Conservation (phyloP, 805 yeast species). For the Cyberlindnera meyerae region DNA sequence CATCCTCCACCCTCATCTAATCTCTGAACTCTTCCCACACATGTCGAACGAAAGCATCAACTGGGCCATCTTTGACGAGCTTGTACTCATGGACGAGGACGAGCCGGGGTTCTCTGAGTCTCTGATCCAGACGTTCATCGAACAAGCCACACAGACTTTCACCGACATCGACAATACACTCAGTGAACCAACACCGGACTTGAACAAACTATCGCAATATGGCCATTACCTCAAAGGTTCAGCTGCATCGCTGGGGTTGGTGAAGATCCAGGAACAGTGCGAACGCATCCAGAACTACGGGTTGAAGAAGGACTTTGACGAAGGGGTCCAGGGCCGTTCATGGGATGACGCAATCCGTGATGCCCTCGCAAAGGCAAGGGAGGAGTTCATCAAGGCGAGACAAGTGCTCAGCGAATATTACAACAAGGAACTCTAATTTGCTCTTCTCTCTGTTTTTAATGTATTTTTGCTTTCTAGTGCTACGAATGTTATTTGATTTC, state of each 20-base stretch:
- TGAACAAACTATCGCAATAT: constrained; percentile 59
- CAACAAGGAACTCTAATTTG: constrained; percentile 28
- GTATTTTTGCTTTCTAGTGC: not conserved
- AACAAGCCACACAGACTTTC: constrained; percentile 82
- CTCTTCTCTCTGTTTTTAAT: not conserved
- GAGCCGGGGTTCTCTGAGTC: constrained; percentile 84
- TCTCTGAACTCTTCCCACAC: too few species aligned
- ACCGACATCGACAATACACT: constrained; percentile 52
- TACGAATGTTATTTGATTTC: constrained; percentile 18
- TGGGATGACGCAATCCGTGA: constrained; percentile 41
- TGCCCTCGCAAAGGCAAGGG: constrained; percentile 48
- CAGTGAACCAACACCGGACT: constrained; percentile 31
- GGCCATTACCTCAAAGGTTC: constrained; percentile 96
- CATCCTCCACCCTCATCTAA: too few species aligned
- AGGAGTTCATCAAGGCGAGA: constrained; percentile 47
- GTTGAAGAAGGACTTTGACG: constrained; percentile 31
- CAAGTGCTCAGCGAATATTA: constrained; percentile 49
- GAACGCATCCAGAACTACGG: constrained; percentile 93
- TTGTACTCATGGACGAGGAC: constrained; percentile 94
- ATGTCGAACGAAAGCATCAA: constrained; percentile 60
- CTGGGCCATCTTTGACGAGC: constrained; percentile 84
- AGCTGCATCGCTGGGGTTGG: constrained; percentile 88
- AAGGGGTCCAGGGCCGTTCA: constrained; percentile 20
- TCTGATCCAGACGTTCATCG: constrained; percentile 77
- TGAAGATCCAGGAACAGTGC: constrained; percentile 78